Base-by-base conservation (phyloP, 2,329 filamentous ascomycete species). In the Nannizziopsis barbatae region DNA sequence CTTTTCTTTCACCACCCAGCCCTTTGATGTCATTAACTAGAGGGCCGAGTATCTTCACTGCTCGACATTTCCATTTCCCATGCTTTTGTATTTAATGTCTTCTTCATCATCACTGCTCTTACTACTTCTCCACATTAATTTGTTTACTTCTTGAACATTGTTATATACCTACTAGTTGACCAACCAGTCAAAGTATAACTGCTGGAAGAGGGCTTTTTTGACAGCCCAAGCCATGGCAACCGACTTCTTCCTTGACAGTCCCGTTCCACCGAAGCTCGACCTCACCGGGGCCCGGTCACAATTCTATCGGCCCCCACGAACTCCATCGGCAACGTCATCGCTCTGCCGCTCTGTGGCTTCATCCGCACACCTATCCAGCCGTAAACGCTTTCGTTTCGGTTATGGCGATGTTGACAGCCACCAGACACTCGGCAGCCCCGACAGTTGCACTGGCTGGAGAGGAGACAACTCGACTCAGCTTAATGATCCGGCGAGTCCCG, bases 251-350 rank as follows among this genome's bases (percentile, higher is more conserved):
- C 56, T 65, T 35, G 59, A 65, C 49, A 59, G 60, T 27, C 60
- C 61, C 17, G 60, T 66, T 30, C 61, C 64, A 38, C 61, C 65
- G 9, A 65, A 55, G 45, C 58, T 68, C 42, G 65, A 67, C 54
- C 59, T 67, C 39, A 58, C 62, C 45, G 65, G 60, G 44, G 62
- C 64, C 35, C 60, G 59, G 33, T 65, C 64, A 5, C 63, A 63
- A 46, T 58, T 67, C 45, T 67, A 65, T 55, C 62, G 64, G 43
- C 55, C 63, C 1, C 65, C 65, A 9, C 54, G 58, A 12, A 59
- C 64, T 8, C 55, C 62, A 5, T 65, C 65, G 9, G 63, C 65
- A 12, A 64, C 65, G 8, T 65, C 64, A 1, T 66, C 64, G 1
- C 60, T 68, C 7, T 65, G 61, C 53, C 60, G 54, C 42, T 64